Evolutionary conservation across 305 asterid genomes (phyloP).

Genomic region (Fraxinus sp.): DNA sequence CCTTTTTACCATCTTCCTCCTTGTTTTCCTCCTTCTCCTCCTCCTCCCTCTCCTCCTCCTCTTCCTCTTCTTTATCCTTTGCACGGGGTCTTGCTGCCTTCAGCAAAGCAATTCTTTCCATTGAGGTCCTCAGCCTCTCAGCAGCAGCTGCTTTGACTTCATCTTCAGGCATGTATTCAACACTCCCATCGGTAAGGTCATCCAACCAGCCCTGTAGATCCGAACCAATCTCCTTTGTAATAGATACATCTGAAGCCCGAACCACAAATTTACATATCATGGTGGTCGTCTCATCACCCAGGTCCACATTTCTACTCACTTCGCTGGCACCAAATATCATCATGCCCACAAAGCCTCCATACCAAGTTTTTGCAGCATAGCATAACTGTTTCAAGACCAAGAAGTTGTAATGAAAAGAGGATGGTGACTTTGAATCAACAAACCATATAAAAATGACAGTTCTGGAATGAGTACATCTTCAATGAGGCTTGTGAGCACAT

Average conservation of each 20-base stretch:
- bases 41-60: conserved; percentile 21
- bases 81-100: conserved; percentile 76
- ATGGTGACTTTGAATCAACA: neutral
- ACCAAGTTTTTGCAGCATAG: conserved; percentile 94
- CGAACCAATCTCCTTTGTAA: conserved; percentile 75
- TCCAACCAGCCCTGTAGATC: conserved; percentile 92
- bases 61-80: conserved; percentile 46
- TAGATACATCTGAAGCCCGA: conserved; percentile 85
- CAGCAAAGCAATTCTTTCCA: conserved; percentile 78
- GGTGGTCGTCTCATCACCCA: conserved; percentile 91
- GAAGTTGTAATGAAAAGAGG: neutral
- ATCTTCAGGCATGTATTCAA: conserved; percentile 84
- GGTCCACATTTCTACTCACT: conserved; percentile 94
- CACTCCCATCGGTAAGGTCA: conserved; percentile 81
- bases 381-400: conserved; percentile 55
- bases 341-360: conserved; percentile 94
- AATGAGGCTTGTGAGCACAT: neutral
- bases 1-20: conserved; percentile 53
- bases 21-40: conserved; percentile 29
- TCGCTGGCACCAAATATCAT: conserved; percentile 95
- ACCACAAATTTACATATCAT: conserved; percentile 93
- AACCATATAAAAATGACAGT: neutral
- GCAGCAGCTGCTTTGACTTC: conserved; percentile 82
- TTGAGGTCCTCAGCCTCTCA: conserved; percentile 67
- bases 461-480: neutral